Base-by-base conservation (phyloP, 208 protist genomes). In the Trypanosoma congolense region DNA sequence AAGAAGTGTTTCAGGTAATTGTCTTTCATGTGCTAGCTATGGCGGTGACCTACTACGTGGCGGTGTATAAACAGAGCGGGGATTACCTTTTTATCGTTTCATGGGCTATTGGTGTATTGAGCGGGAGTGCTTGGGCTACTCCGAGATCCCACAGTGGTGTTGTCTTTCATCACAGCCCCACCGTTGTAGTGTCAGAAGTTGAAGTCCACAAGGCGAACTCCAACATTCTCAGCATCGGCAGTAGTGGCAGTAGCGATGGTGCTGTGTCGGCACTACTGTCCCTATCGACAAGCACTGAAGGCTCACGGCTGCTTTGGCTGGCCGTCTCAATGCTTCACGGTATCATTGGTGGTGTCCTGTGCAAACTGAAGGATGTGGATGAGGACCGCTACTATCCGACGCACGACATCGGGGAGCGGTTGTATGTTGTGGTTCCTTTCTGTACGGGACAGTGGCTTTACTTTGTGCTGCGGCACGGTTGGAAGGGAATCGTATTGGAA, bases 351-450 rank as follows among this genome's bases (percentile, higher is more conserved):
- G 86, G 81, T 18, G 63, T 90, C 41, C 56, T 93, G 42, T 90
- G 80, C 62, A 93, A 90, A 61, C 69, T 81, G 50, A 88, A 85
- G 69, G 86, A 93, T 56, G 66, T 83, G 38, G 62, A 80, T n/a
- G 86, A 93, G 40, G 73, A 68, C 22, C 73, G 66, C 26, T 63
- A 69, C 38, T 65, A 64, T 29, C 56, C 60, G 28, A 65, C 61
- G 21, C 76, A 75, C 46, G 61, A 78, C 21, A 80, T 77, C 29
- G 78, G 78, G 0, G 79, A 86, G 19, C 68, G 84, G 8, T 67
- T 90, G 43, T 93, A 88, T 68, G 81, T 93, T 64, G 73, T 88
- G 22, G 72, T 93, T 16, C 86, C 86, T 1, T 88, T 93, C 61
- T 90, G 79, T 62, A 88, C 79, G 0, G 86, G 86, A 0, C 86